Evolutionary conservation across 2,329 filamentous ascomycete genomes (phyloP).

Genomic region (Pestalotiopsis sp.): DNA sequence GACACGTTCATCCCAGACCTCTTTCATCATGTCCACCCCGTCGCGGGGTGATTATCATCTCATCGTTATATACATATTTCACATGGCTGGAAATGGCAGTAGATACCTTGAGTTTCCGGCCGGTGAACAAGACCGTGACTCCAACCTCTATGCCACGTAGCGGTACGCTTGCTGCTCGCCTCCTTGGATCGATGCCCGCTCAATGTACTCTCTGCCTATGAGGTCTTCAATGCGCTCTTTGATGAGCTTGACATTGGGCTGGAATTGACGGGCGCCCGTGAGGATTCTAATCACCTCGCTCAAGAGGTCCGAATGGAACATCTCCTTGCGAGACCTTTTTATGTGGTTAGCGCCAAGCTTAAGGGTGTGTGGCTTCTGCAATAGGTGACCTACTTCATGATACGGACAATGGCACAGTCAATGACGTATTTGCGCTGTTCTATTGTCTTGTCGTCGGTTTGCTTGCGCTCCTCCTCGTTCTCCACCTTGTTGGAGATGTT

Average conservation of each 20-base stretch:
- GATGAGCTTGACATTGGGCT: constrained; percentile 75
- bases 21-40: background rate
- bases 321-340: constrained; percentile 70
- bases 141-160: constrained; percentile 64
- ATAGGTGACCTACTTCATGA: constrained; percentile 72
- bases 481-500: constrained; percentile 84
- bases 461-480: constrained; percentile 67
- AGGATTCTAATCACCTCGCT: constrained; percentile 74
- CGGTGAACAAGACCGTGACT: background rate
- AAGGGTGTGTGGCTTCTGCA: background rate
- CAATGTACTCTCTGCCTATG: constrained; percentile 77
- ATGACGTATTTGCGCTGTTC: constrained; percentile 71
- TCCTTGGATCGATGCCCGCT: constrained; percentile 68
- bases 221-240: constrained; percentile 81
- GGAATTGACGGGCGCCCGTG: constrained; percentile 60
- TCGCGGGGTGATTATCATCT: background rate
- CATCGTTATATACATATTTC: background rate
- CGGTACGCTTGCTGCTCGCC: constrained; percentile 70
- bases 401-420: constrained; percentile 77
- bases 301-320: constrained; percentile 69
- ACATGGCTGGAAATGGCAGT: background rate
- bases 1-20: too few relatives aligned
- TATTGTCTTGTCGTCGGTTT: constrained; percentile 76
- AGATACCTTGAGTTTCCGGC: background rate
- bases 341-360: constrained; percentile 28